A percentile compares a stretch with the other conserved stretches of the same genome.
phyloP scores from a whole-genome alignment of 805 yeast species.

The Candida ipomoeae region DNA sequence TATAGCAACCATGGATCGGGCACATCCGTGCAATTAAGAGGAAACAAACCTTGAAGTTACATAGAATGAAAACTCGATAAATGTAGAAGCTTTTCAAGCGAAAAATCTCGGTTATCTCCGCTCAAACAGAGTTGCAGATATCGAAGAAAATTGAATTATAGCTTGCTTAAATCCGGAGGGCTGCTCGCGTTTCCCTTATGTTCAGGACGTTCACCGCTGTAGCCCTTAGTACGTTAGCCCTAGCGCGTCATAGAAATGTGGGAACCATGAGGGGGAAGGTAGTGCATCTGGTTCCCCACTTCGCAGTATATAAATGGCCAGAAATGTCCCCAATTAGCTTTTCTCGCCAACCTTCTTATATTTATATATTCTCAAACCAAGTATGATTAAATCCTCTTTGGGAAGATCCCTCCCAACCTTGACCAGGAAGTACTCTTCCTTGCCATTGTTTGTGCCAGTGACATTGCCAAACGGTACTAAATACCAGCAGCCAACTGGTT shows the following conservation, averaged over 20 bases:
- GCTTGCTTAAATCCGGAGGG: background rate
- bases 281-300: background rate
- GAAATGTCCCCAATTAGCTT: background rate
- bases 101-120: background rate
- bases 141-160: background rate
- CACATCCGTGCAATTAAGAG: background rate
- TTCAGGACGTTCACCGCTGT: background rate
- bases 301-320: conserved; percentile 1
- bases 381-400: conserved; percentile 7
- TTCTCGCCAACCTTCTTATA: background rate
- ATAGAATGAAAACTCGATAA: background rate
- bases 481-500: conserved; percentile 80
- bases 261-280: conserved; percentile 1
- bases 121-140: background rate
- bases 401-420: conserved; percentile 1
- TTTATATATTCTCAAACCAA: background rate
- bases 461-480: conserved; percentile 68
- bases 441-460: conserved; percentile 42
- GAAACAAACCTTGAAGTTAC: background rate
- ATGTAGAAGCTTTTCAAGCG: background rate
- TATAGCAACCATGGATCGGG: too few relatives aligned
- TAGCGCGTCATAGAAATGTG: background rate
- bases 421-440: conserved; percentile 6
- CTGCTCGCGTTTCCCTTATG: background rate
- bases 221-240: background rate